phyloP scores from a whole-genome alignment of 192 early-diverging fungal species.

The Coemansia sp. region DNA sequence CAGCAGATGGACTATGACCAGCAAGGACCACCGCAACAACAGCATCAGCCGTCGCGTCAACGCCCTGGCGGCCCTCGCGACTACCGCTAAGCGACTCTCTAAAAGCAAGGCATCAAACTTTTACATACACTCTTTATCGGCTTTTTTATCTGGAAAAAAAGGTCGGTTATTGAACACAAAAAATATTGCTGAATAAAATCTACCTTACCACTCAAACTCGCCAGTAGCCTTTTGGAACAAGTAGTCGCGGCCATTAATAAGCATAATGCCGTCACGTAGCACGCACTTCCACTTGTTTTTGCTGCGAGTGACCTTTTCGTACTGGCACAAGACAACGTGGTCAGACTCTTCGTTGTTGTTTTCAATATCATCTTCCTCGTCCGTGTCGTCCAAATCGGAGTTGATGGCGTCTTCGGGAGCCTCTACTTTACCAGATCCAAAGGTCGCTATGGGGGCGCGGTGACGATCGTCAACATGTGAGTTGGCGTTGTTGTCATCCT shows the following conservation, averaged over 20 bases:
- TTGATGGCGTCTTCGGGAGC: constrained; percentile 65
- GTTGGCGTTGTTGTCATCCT: constrained; percentile 9
- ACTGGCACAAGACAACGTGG: constrained; percentile 75
- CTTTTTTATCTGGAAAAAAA: neutral
- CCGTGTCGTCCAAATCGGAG: constrained; percentile 76
- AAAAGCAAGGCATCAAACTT: neutral
- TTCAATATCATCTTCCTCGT: constrained; percentile 66
- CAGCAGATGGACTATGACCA: constrained; percentile 18
- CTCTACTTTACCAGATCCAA: constrained; percentile 18
- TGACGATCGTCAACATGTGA: constrained; percentile 40
- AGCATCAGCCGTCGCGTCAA: constrained; percentile 42
- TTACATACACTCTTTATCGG: neutral
- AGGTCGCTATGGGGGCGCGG: neutral
- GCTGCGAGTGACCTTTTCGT: constrained; percentile 85
- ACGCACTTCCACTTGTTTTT: constrained; percentile 99
- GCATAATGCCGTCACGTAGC: constrained; percentile 94
- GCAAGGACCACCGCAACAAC: constrained; percentile 31
- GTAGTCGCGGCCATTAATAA: constrained; percentile 94
- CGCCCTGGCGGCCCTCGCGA: constrained; percentile 57
- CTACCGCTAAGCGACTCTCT: constrained; percentile 16
- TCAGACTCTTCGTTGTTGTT: constrained; percentile 66
- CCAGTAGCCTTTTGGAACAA: constrained; percentile 92
- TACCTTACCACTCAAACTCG: constrained; percentile 93
- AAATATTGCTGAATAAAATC: neutral
- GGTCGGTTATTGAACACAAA: neutral